Base-by-base conservation (phyloP, 2,329 filamentous ascomycete genomes). In the Tympanopsis confertula region DNA sequence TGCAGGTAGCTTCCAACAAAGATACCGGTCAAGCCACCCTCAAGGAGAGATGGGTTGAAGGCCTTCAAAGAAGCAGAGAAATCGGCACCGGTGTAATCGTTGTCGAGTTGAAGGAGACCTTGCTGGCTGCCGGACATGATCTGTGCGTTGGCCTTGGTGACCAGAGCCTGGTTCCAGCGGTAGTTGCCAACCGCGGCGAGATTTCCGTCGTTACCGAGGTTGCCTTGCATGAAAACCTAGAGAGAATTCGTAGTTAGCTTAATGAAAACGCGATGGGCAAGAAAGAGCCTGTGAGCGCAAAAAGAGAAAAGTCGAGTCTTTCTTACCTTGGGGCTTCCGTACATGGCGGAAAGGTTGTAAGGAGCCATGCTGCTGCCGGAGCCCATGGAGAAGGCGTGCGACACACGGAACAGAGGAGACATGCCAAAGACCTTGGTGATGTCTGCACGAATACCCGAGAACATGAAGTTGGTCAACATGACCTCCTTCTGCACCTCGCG, bases 1-100 rank as follows among this genome's bases (percentile, higher is more conserved):
- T 86, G 81, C 37, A 86, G 65, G 58, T 85, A 85, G 59, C 74
- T 80, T 48, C 74, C 81, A 52, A 85, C 78, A 53, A 82, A 75
- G 56, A 85, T 82, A 47, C 81, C 81, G 20, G 79, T 85, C 37
- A 85, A 59, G 38, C 77, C 76, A 41, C 80, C 80, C 49, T 85
- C 80, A 35, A 86, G 64, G 39, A 77, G 54, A 15, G 77, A 83
- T 15, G 81, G 81, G 59, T 84, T 85, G 56, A 84, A 70, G 35
- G 76, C 68, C 61, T 85, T 85, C 46, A 85, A 48, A 30, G 75
- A 80, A 17, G 78, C 78, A n/a, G 75, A 78, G 60, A 85, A 86
- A 57, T 86, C 81, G 44, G 68, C 60, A 49, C 81, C 81, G 19
- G 71, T 76, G 60, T 84, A 85, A 60, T 85, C 81, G 48, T 82